These are phyloP conservation scores for Dactylella cylindrospora DNA, from an alignment of 2,329 filamentous ascomycete species.

Conservation along the genomic window DNA sequence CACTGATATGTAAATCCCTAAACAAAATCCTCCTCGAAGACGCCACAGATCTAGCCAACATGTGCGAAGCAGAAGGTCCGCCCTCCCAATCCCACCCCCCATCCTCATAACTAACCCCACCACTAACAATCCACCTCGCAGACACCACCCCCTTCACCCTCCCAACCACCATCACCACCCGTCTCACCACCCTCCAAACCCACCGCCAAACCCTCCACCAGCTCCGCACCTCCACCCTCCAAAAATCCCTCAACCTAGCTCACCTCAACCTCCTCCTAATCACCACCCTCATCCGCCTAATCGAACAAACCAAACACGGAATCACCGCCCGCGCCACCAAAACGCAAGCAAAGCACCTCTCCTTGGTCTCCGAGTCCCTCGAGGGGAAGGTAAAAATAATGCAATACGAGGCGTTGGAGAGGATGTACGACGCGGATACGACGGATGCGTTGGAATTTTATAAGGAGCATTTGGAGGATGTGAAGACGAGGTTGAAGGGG, in stretches of 20 bases:
- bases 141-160: conserved; percentile 23
- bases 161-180: conserved; percentile 15
- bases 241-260: conserved; percentile 44
- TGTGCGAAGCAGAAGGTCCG: conserved; percentile 28
- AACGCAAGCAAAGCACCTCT: conserved; percentile 46
- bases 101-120: not conserved
- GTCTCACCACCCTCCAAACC: conserved; percentile 21
- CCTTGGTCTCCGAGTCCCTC: conserved; percentile 46
- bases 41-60: conserved; percentile 34
- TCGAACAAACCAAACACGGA: conserved; percentile 41
- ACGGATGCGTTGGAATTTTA: conserved; percentile 47
- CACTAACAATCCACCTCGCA: not conserved
- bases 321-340: conserved; percentile 31
- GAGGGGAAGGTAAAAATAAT: conserved; percentile 47
- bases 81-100: not conserved
- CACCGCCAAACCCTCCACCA: conserved; percentile 41
- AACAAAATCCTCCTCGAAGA: conserved; percentile 41
- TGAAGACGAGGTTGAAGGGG: conserved; percentile 44
- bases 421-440: conserved; percentile 47
- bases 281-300: conserved; percentile 23
- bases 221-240: conserved; percentile 34
- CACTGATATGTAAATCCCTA: conserved; percentile 35
- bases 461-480: conserved; percentile 47
- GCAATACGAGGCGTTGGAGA: conserved; percentile 45
- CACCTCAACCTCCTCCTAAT: conserved; percentile 11